Evolutionary conservation across 352 stramenopile genomes (phyloP).

Genomic region (Phytophthora syringae): DNA sequence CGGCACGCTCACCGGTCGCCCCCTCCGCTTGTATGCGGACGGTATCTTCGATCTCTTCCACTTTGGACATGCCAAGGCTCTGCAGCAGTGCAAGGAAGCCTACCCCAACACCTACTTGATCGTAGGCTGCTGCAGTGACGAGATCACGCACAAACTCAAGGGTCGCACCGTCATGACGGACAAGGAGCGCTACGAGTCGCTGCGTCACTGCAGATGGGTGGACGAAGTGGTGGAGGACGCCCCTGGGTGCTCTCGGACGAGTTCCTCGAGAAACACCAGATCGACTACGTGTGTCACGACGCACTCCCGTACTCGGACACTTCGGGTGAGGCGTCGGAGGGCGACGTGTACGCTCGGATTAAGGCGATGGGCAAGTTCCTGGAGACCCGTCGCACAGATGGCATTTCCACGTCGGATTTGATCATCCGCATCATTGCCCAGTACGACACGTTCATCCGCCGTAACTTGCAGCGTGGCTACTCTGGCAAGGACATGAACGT

Average conservation of each 20-base stretch:
- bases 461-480: conserved; percentile 90
- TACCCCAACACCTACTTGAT: conserved; percentile 89
- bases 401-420: conserved; percentile 90
- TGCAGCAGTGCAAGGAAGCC: conserved; percentile 89
- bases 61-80: conserved; percentile 85
- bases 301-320: conserved; percentile 85
- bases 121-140: conserved; percentile 89
- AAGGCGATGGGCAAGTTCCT: conserved; percentile 90
- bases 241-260: conserved; percentile 89
- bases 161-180: conserved; percentile 90
- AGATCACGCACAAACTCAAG: conserved; percentile 89
- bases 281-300: conserved; percentile 92
- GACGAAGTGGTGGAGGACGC: conserved; percentile 89
- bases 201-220: conserved; percentile 89
- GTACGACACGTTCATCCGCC: conserved; percentile 93
- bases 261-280: conserved; percentile 85
- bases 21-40: conserved; percentile 86
- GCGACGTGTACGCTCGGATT: conserved; percentile 87
- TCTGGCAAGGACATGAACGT: conserved; percentile 94
- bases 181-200: conserved; percentile 85
- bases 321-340: conserved; percentile 72
- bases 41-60: conserved; percentile 92
- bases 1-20: conserved; percentile 74
- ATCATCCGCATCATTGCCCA: conserved; percentile 92
- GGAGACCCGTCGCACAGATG: conserved; percentile 85